Conservation (phyloP, 1,284 basidiomycete genomes). For the Tilletiopsis washingtonensis region DNA sequence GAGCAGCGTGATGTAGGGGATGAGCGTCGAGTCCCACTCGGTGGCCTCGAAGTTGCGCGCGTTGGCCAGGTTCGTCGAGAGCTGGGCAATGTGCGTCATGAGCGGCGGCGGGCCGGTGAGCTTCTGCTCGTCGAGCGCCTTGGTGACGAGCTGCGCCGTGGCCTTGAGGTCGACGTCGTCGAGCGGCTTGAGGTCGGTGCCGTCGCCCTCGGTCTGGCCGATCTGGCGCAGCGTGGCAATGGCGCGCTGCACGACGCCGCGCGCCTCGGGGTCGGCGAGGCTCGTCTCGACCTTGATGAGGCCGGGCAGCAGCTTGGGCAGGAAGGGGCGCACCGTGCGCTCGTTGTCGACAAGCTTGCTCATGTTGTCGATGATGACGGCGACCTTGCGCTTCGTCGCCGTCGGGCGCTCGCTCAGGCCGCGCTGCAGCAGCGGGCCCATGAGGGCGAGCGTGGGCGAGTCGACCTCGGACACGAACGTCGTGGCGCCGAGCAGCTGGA, state of each 20-base stretch:
- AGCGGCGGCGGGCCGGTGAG: constrained; percentile 30
- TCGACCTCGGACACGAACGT: constrained; percentile 99
- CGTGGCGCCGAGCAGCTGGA: constrained; percentile 92
- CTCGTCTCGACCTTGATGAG: constrained; percentile 48
- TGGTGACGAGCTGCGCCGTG: constrained; percentile 32
- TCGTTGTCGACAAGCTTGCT: constrained; percentile 48
- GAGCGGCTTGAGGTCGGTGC: constrained; percentile 44
- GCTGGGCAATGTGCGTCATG: constrained; percentile 36
- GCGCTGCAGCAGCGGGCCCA: constrained; percentile 94
- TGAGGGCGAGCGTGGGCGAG: constrained; percentile 94
- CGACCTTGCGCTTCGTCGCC: constrained; percentile 48
- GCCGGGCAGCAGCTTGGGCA: constrained; percentile 46
- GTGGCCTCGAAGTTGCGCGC: constrained; percentile 45
- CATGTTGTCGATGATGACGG: constrained; percentile 49
- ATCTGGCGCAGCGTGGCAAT: constrained; percentile 45
- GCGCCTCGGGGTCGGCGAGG: constrained; percentile 46
- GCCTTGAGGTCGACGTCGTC: constrained; percentile 38
- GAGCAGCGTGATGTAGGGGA: constrained; percentile 44
- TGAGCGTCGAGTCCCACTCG: constrained; percentile 43
- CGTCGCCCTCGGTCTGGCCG: constrained; percentile 44
- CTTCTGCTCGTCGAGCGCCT: constrained; percentile 30
- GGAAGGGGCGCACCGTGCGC: constrained; percentile 47
- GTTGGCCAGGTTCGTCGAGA: constrained; percentile 46
- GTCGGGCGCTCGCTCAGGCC: constrained; percentile 59
- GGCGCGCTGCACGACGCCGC: constrained; percentile 44